Percentiles rank a stretch among this genome's conserved stretches.
Conservation (phyloP, 1,284 basidiomycete species). For the Leccinum fallax region DNA sequence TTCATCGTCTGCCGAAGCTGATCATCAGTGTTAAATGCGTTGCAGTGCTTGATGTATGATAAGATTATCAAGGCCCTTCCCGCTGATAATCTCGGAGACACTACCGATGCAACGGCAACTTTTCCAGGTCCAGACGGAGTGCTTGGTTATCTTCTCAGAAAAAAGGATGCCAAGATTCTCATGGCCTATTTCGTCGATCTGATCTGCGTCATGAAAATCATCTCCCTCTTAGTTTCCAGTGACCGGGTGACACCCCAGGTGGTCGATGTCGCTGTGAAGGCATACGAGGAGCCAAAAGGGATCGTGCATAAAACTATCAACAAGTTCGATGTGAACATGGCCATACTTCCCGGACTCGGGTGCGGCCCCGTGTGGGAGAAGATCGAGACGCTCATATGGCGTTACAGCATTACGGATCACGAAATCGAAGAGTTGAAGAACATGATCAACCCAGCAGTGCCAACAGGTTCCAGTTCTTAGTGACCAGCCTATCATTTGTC, state of each 20-base stretch:
- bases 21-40: not conserved
- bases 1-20: not conserved
- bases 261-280: not conserved
- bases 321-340: not conserved
- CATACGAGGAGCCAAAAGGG: not conserved
- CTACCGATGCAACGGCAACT: not conserved
- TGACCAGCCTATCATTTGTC: not conserved
- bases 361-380: conserved; percentile 11
- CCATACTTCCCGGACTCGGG: not conserved
- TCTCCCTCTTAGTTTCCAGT: conserved; percentile 14
- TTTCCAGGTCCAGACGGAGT: not conserved
- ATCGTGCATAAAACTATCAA: not conserved
- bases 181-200: conserved; percentile 31
- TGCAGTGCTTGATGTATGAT: not conserved
- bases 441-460: not conserved
- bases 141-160: not conserved
- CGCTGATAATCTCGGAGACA: not conserved
- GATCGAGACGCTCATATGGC: conserved; percentile 19
- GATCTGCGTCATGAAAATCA: conserved; percentile 24
- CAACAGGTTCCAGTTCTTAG: not conserved
- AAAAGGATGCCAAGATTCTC: conserved; percentile 15
- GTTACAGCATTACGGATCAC: conserved; percentile 9
- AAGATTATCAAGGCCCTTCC: not conserved
- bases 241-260: not conserved
- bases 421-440: conserved; percentile 7